Evolutionary conservation across 495 filamentous ascomycete species (phyloP), one percentile per base, ranked within the genome.

Genomic region (Aspergillus nidulans): DNA sequence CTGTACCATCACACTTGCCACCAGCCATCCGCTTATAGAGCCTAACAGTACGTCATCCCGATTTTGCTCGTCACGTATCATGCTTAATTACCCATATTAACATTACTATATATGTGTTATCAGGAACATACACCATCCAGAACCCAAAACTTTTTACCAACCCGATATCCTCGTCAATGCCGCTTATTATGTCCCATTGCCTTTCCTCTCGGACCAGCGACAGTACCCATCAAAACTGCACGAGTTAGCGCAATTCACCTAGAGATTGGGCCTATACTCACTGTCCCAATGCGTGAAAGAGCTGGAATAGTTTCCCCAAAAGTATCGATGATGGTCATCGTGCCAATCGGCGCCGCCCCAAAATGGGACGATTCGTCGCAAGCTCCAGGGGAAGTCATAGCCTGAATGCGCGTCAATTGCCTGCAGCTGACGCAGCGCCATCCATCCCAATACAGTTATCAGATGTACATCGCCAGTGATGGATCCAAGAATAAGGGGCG

Each of bases 301-400:
- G 65, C 91, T 96, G 34, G 92, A 80, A 70, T 96, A 98, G 77
- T 98, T 98, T 52, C 94, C 94, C 64, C 97, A 87, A 79, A 98
- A 98, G 57, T 86, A 83, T 77, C 97, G 92, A 72, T 98, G 94
- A 72, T 98, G 94, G 34, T 89, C 76, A 67, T 98, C 94, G 71
- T 98, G 94, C 76, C 96, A 92, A 56, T 95, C 86, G 18, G 94
- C 92, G 57, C 94, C 94, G 55, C 92, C 94, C 95, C 95, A 98
- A 81, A 97, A 95, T 15, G 94, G 94, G n/a, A 98, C 69, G 76
- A 97, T 86, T 69, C 94, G 88, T 67, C 92, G 89, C 70, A 98
- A 74, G 66, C 86, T 91, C 89, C 90, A 97, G 49, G 94, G 94
- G 74, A 98, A 97, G 65, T 98, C 94, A 69, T 97, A 98, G 57